Percentiles rank a stretch among this genome's conserved stretches.
Conservation (phyloP, 1,139 yeast species). For the Saccharomyces hybrid region DNA sequence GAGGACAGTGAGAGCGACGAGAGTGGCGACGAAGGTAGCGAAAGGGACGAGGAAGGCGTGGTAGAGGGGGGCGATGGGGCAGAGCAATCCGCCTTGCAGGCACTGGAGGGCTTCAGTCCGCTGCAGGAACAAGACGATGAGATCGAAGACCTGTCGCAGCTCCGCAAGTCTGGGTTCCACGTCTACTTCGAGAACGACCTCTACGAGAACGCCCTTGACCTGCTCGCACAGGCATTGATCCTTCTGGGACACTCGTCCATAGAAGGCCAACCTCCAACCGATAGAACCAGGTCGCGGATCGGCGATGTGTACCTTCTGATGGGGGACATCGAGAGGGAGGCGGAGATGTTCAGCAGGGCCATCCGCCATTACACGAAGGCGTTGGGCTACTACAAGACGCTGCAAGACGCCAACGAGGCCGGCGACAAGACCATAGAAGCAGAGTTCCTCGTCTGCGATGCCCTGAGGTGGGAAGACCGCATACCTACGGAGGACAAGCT, state of each 20-base stretch:
- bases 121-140: slow-evolving; percentile 8
- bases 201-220: slow-evolving; percentile 13
- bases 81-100: slow-evolving; percentile 11
- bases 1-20: slow-evolving; percentile 32
- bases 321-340: slow-evolving; percentile 70
- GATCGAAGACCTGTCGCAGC: slow-evolving; percentile 6
- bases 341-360: slow-evolving; percentile 17
- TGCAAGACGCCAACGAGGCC: background rate
- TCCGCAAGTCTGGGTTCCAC: slow-evolving; percentile 7
- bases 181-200: slow-evolving; percentile 11
- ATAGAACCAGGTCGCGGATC: slow-evolving; percentile 42
- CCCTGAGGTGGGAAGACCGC: background rate
- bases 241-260: slow-evolving; percentile 7
- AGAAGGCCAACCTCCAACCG: slow-evolving; percentile 4
- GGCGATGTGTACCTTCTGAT: slow-evolving; percentile 72
- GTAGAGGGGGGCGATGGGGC: slow-evolving; percentile 20
- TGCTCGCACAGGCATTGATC: slow-evolving; percentile 13
- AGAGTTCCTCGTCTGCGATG: background rate
- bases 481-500: background rate
- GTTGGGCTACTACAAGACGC: slow-evolving; percentile 28
- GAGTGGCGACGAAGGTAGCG: slow-evolving; percentile 23
- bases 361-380: slow-evolving; percentile 15
- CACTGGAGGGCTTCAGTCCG: slow-evolving; percentile 1
- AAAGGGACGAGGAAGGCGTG: slow-evolving; percentile 25
- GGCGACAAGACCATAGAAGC: background rate